Base-by-base conservation (phyloP, 768 basidiomycete genomes). In the Suillus sp. region DNA sequence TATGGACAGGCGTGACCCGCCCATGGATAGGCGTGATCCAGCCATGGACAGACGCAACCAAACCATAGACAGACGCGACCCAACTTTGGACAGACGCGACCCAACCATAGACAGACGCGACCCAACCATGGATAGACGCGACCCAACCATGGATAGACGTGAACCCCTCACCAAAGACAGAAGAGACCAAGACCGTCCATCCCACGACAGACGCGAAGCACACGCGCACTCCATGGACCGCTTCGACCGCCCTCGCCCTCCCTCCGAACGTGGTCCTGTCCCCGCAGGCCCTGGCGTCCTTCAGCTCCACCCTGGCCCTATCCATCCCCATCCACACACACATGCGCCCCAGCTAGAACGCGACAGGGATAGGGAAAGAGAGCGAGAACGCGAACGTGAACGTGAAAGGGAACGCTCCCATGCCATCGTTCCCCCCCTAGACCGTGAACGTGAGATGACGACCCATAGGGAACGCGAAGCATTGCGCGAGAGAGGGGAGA, bases 321-420 rank as follows among this genome's bases (percentile, higher is more conserved):
- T 63, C 42, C 71, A 70, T 58, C 68, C 68, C 22, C 64, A 50
- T 58, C 66, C 74, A n/a, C 73, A 66, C 43, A 64, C 72, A 3
- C 64, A 70, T 9, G 34, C 65, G 27, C 47, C 22, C 16, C 63
- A 22, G 20, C 65, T 74, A 22, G 34, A 70, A 0, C 63, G 62
- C 3, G 67, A 62, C 30, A 18, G 56, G 9, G 20, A n/a, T 5
- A 74, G 74, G 55, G 72, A 75, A 1, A 66, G 68, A 58, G 72
- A 74, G 43, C 66, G 66, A 20, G 74, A 75, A 1, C 70, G 72
- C 65, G 74, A 72, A 47, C 69, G 72, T 13, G 71, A 73, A 4
- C 72, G 73, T 27, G 72, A 74, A 32, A 53, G 51, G 32, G 51
- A 53, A 59, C 73, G 73, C 51, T 62, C 66, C 25, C 72, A 69